phyloP scores from a whole-genome alignment of 331 rosid genomes.

The Malus hybrid region DNA sequence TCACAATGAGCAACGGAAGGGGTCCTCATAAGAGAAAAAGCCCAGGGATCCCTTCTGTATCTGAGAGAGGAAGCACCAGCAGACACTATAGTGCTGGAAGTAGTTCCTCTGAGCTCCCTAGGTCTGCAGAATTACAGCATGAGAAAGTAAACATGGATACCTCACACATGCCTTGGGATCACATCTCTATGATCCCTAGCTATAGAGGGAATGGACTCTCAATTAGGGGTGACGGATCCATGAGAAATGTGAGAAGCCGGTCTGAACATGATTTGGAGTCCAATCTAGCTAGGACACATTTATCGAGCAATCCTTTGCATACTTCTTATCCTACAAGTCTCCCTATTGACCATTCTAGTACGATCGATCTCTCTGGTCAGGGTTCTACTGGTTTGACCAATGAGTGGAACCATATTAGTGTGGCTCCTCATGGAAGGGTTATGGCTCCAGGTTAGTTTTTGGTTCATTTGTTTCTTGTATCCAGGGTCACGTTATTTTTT shows the following conservation, averaged over 20 bases:
- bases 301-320: constrained; percentile 41
- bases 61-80: constrained; percentile 75
- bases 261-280: constrained; percentile 63
- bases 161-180: constrained; percentile 70
- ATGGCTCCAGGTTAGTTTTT: constrained; percentile 42
- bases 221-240: constrained; percentile 60
- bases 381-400: constrained; percentile 35
- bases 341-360: constrained; percentile 42
- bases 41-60: constrained; percentile 62
- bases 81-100: constrained; percentile 54
- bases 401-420: constrained; percentile 67
- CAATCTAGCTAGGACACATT: constrained; percentile 51
- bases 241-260: constrained; percentile 82
- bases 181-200: constrained; percentile 36
- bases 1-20: constrained; percentile 60
- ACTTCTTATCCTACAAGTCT: constrained; percentile 34
- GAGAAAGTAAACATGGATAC: constrained; percentile 55
- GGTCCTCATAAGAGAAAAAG: constrained; percentile 79
- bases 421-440: constrained; percentile 46
- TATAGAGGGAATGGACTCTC: constrained; percentile 59
- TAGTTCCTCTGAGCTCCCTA: constrained; percentile 55
- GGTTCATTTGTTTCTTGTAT: background rate
- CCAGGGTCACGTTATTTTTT: constrained; percentile 8
- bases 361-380: constrained; percentile 46
- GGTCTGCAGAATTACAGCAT: constrained; percentile 48